Conservation (phyloP, 176 grass and related monocot species). For the Tillandsia leiboldiana region DNA sequence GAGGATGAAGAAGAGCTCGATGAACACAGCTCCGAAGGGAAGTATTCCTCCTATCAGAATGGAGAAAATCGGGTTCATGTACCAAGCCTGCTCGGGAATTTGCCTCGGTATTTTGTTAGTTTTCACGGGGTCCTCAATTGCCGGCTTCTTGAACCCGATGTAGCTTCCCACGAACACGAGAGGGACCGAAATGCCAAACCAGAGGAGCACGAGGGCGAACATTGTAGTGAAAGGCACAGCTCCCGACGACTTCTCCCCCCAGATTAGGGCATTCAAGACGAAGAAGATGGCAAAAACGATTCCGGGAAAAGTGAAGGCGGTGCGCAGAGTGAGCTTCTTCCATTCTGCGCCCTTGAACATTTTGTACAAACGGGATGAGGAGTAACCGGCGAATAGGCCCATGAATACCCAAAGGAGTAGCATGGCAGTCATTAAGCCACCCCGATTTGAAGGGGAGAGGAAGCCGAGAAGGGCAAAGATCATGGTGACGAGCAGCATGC, state of each 20-base stretch:
- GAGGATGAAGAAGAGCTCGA: slow-evolving; percentile 97
- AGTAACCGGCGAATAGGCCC: slow-evolving; percentile 73
- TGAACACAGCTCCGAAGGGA: slow-evolving; percentile 88
- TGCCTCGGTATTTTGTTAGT: slow-evolving; percentile 80
- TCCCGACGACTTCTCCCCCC: slow-evolving; percentile 77
- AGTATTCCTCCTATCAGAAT: slow-evolving; percentile 83
- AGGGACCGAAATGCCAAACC: slow-evolving; percentile 79
- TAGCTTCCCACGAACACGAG: slow-evolving; percentile 75
- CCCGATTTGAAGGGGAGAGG: slow-evolving; percentile 68
- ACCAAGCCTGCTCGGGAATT: slow-evolving; percentile 79
- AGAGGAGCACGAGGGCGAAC: slow-evolving; percentile 78
- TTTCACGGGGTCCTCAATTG: slow-evolving; percentile 59
- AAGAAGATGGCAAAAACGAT: slow-evolving; percentile 63
- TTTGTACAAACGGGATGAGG: slow-evolving; percentile 61
- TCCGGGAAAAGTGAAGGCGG: slow-evolving; percentile 62
- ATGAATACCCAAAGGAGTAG: slow-evolving; percentile 83
- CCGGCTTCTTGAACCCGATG: slow-evolving; percentile 62
- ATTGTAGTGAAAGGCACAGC: slow-evolving; percentile 93
- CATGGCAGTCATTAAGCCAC: slow-evolving; percentile 76
- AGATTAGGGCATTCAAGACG: slow-evolving; percentile 66
- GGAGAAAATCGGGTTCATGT: slow-evolving; percentile 69
- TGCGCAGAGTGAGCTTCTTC: slow-evolving; percentile 67
- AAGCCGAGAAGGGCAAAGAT: slow-evolving; percentile 77
- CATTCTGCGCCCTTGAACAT: slow-evolving; percentile 70
- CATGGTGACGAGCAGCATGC: slow-evolving; percentile 82